Evolutionary conservation across 371 early-diverging fungal genomes (phyloP), one percentile per base, ranked within the genome.

Genomic region (Mortierella sp.): DNA sequence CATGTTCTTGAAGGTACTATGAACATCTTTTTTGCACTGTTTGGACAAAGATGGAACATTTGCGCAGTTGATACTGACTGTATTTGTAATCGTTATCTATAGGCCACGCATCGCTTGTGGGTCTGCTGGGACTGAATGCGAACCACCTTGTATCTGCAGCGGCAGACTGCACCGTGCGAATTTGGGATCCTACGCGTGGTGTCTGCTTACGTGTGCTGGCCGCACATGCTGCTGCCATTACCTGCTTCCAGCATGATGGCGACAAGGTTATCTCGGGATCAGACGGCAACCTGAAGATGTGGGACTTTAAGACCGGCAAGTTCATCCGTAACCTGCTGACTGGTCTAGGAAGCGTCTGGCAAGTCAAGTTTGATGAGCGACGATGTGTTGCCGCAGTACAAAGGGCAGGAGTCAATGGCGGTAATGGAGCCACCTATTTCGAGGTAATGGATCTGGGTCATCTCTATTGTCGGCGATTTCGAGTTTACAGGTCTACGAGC

Each of bases 121-220:
- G 99, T 0, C 85, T 99, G 61, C 79, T 98, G 29, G 93, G 94
- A 37, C 77, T 96, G 40, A 88, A 93, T 21, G 88, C 90, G 19
- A 82, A 90, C 37, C 88, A 91, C 70, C 82, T 98, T 17, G 94
- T 97, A 1, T 96, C 92, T 45, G 98, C 96, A 7, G 93, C 96
- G n/a, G 99, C 98, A 5, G 99, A 99, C 69, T 83, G 93, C 14
- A 91, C 94, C 9, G 86, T 97, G n/a, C 88, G 97, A 3, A 90
- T 99, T 21, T 99, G 99, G 99, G 86, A 88, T 29, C 90, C 94
- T 10, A 80, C 80, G 21, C 86, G 88, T 17, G 92, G 93, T 10
- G 83, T 85, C 22, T 92, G 92, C 67, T 64, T 83, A 29, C 86
- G 87, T 29, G 85, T 88, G 13, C 81, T 96, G 25, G 82, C 83